Conservation (phyloP, 306 rosid genomes). For the Pyrus communis region DNA sequence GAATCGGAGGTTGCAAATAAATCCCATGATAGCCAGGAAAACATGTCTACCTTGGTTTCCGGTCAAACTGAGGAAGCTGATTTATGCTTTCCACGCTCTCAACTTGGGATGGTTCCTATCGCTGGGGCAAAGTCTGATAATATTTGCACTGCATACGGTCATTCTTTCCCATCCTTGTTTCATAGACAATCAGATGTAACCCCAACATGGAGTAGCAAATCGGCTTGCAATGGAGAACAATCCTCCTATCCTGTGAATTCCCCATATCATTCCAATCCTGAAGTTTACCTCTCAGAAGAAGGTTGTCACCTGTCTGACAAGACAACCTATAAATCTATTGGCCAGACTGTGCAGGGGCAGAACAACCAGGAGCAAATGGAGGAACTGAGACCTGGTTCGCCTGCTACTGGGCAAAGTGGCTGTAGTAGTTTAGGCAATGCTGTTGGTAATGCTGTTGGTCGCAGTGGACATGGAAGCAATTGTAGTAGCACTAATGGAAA, state of each 20-base stretch:
- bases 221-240: conserved; percentile 25
- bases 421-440: conserved; percentile 29
- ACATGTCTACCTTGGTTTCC: conserved; percentile 1
- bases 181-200: conserved; percentile 21
- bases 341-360: conserved; percentile 19
- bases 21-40: conserved; percentile 23
- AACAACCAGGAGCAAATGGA: conserved; percentile 17
- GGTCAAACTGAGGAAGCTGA: conserved; percentile 30
- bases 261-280: conserved; percentile 26
- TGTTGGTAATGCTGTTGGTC: conserved; percentile 13
- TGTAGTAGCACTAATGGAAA: conserved; percentile 40
- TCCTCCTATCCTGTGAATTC: conserved; percentile 30
- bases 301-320: conserved; percentile 25
- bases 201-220: conserved; percentile 22
- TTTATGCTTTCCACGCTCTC: conserved; percentile 19
- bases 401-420: conserved; percentile 27
- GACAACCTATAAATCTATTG: conserved; percentile 14
- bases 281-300: conserved; percentile 32
- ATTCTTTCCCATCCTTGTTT: conserved; percentile 32
- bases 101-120: conserved; percentile 27
- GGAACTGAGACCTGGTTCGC: conserved; percentile 30
- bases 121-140: conserved; percentile 24
- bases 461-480: conserved; percentile 28
- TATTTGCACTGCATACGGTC: conserved; percentile 11
- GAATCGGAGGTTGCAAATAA: conserved; percentile 24